phyloP scores from a whole-genome alignment of 371 early-diverging fungal species.

The Mortierella sp. region DNA sequence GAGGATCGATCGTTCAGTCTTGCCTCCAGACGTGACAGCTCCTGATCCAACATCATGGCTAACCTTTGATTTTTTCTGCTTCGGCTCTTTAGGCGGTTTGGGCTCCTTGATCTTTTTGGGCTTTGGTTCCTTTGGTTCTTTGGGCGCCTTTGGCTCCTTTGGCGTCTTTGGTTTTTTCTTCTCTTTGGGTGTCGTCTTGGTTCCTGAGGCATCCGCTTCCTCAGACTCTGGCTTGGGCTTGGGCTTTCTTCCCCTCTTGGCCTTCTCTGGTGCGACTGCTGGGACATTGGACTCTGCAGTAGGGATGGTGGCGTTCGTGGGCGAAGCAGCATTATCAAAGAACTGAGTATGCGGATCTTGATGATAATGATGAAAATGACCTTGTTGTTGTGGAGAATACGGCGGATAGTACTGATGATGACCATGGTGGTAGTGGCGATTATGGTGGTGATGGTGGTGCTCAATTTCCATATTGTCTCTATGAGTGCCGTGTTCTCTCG shows the following conservation, averaged over 20 bases:
- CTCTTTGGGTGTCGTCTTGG: background rate
- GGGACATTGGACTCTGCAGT: background rate
- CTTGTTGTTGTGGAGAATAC: background rate
- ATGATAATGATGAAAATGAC: background rate
- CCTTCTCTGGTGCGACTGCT: slow-evolving; percentile 8
- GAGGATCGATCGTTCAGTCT: slow-evolving; percentile 45
- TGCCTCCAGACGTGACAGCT: background rate
- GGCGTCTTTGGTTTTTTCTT: slow-evolving; percentile 10
- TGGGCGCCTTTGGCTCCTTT: slow-evolving; percentile 9
- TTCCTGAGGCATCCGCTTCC: background rate
- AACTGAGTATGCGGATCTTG: background rate
- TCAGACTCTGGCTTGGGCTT: slow-evolving; percentile 22
- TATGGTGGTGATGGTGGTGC: background rate
- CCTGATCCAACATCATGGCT: background rate
- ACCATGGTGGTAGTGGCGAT: slow-evolving; percentile 1
- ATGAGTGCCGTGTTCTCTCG: background rate
- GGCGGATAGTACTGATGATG: slow-evolving; percentile 1
- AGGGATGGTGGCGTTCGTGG: slow-evolving; percentile 1
- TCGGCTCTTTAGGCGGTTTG: slow-evolving; percentile 19
- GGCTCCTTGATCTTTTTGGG: slow-evolving; percentile 26
- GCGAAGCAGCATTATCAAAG: background rate
- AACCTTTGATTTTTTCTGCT: slow-evolving; percentile 6
- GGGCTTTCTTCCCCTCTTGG: slow-evolving; percentile 35
- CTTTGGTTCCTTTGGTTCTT: slow-evolving; percentile 15
- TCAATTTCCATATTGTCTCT: slow-evolving; percentile 7